A percentile compares a stretch with the other conserved stretches of the same genome.
These are phyloP conservation scores for Candida ponderosae DNA, from an alignment of 805 yeast species.

Conservation along the genomic window DNA sequence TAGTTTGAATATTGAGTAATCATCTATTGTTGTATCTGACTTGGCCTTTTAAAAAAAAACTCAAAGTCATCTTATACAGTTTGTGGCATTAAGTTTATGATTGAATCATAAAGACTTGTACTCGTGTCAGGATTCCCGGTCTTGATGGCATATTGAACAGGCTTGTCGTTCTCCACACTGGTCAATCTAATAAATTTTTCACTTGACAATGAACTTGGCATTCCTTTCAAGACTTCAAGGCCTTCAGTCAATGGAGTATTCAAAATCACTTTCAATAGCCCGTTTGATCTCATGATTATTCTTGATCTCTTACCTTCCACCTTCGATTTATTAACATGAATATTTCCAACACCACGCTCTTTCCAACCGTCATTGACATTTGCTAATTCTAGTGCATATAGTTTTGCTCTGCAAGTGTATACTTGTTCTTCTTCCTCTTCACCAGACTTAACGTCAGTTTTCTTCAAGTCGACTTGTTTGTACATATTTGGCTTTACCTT, in stretches of 20 bases:
- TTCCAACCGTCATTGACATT: slow-evolving; percentile 81
- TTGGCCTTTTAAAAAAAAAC: too few species aligned
- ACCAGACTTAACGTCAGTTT: slow-evolving; percentile 66
- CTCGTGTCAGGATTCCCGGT: slow-evolving; percentile 58
- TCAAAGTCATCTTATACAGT: background rate
- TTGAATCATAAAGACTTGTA: slow-evolving; percentile 45
- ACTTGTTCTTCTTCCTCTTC: slow-evolving; percentile 78
- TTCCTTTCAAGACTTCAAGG: slow-evolving; percentile 65
- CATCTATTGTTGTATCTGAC: too few species aligned
- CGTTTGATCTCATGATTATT: slow-evolving; percentile 86
- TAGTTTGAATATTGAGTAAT: too few species aligned
- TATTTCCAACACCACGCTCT: slow-evolving; percentile 84
- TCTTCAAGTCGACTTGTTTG: slow-evolving; percentile 52
- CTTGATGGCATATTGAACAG: slow-evolving; percentile 78
- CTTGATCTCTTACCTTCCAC: slow-evolving; percentile 38
- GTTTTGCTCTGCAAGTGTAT: slow-evolving; percentile 65
- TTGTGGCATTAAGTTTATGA: slow-evolving; percentile 24
- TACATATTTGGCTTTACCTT: slow-evolving; percentile 29
- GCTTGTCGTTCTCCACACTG: slow-evolving; percentile 55
- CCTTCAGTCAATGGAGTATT: slow-evolving; percentile 61
- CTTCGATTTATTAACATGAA: slow-evolving; percentile 60
- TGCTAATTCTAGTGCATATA: slow-evolving; percentile 66
- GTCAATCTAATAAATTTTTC: slow-evolving; percentile 78
- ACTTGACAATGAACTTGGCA: slow-evolving; percentile 76
- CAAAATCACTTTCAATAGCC: slow-evolving; percentile 72